A percentile compares a stretch with the other conserved stretches of the same genome.
phyloP scores from a whole-genome alignment of 352 stramenopile genomes.

The Globisporangium mamillatum region DNA sequence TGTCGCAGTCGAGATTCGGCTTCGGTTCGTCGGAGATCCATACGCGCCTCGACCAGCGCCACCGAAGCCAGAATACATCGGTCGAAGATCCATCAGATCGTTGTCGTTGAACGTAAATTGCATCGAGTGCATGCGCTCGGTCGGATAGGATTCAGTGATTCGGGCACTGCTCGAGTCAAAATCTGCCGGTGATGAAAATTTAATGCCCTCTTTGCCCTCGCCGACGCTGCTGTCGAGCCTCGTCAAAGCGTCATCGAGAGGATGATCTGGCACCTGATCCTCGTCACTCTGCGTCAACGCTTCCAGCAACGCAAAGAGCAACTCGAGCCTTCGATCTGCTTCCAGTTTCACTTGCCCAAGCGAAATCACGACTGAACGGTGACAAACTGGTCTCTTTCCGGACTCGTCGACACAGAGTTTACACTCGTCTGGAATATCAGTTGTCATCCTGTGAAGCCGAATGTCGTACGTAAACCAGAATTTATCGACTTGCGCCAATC shows the following conservation, averaged over 20 bases:
- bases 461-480: constrained; percentile 80
- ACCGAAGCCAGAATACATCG: constrained; percentile 65
- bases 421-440: constrained; percentile 39
- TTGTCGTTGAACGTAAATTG: constrained; percentile 59
- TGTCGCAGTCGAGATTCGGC: constrained; percentile 67
- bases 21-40: constrained; percentile 55
- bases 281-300: constrained; percentile 53
- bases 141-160: constrained; percentile 34
- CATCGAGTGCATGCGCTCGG: constrained; percentile 63
- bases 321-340: constrained; percentile 72
- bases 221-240: constrained; percentile 31
- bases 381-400: constrained; percentile 44
- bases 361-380: constrained; percentile 59
- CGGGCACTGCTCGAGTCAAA: constrained; percentile 23
- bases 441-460: constrained; percentile 43
- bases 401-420: constrained; percentile 67
- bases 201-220: constrained; percentile 19
- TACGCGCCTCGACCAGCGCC: constrained; percentile 14
- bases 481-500: constrained; percentile 79
- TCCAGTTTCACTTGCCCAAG: constrained; percentile 87
- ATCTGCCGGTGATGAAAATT: constrained; percentile 13
- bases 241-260: constrained; percentile 23
- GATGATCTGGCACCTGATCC: constrained; percentile 18
- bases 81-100: constrained; percentile 44
- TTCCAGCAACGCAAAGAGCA: constrained; percentile 81